A percentile compares a stretch with the other conserved stretches of the same genome.
phyloP scores from a whole-genome alignment of 2,329 filamentous ascomycete species.

The Didymella pomorum region DNA sequence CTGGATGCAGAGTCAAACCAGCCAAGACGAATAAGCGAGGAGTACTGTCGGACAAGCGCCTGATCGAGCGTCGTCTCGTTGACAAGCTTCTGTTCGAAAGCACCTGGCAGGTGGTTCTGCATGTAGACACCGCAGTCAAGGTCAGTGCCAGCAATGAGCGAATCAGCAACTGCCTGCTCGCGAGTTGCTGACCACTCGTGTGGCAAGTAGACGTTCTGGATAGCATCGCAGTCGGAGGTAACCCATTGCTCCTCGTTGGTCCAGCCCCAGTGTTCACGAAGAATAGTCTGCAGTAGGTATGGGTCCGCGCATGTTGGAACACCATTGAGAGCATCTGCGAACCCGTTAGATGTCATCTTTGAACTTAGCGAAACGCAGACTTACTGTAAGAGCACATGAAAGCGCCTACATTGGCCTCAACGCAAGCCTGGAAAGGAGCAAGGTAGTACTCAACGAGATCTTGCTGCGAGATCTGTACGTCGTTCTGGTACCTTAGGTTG shows the following conservation, averaged over 20 bases:
- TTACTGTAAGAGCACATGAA: conserved; percentile 64
- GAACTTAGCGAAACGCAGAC: background rate
- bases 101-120: conserved; percentile 32
- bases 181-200: conserved; percentile 49
- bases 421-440: conserved; percentile 66
- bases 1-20: conserved; percentile 50
- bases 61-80: conserved; percentile 58
- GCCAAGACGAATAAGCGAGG: conserved; percentile 63
- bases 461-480: conserved; percentile 65
- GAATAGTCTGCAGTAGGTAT: conserved; percentile 69
- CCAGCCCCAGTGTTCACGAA: conserved; percentile 73
- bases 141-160: conserved; percentile 40
- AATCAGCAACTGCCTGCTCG: conserved; percentile 39
- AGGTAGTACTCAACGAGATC: conserved; percentile 75
- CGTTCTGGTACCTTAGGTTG: conserved; percentile 56
- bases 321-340: conserved; percentile 66
- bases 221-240: conserved; percentile 70
- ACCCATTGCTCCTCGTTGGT: conserved; percentile 68
- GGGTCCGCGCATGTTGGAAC: conserved; percentile 69
- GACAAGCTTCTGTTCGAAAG: conserved; percentile 27
- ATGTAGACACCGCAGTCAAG: conserved; percentile 36
- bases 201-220: conserved; percentile 65
- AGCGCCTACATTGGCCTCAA: conserved; percentile 56
- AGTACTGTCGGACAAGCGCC: conserved; percentile 63
- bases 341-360: conserved; percentile 48